phyloP scores from a whole-genome alignment of 805 yeast species.

The Starmerella vaccinii region DNA sequence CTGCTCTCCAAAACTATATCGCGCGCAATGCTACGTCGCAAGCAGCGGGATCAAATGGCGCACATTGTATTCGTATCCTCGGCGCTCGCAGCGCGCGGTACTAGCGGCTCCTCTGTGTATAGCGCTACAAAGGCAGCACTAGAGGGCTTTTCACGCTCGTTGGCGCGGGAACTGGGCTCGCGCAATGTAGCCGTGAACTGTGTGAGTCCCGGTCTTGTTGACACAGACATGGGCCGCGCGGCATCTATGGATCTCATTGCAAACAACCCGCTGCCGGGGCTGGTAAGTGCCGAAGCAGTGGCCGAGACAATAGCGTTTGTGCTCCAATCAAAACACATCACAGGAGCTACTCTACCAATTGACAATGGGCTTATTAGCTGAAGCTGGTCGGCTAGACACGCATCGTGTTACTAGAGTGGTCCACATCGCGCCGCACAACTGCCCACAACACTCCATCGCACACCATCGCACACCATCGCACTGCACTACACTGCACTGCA shows the following conservation, averaged over 20 bases:
- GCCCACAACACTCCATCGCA: too few species aligned
- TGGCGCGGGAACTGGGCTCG: conserved; percentile 51
- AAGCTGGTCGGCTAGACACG: too few species aligned
- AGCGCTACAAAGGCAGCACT: conserved; percentile 64
- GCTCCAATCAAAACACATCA: conserved; percentile 13
- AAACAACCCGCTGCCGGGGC: conserved; percentile 15
- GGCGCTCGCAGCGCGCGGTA: conserved; percentile 37
- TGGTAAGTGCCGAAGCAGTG: conserved; percentile 16
- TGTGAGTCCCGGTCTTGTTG: conserved; percentile 56
- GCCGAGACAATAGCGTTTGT: conserved; percentile 22
- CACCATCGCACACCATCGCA: too few species aligned
- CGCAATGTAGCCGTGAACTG: conserved; percentile 51
- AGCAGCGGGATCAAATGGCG: conserved; percentile 5
- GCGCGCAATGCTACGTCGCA: conserved; percentile 40
- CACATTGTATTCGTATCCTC: conserved; percentile 59
- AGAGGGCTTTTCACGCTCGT: conserved; percentile 46
- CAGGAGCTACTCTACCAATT: conserved; percentile 19
- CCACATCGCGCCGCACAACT: too few species aligned
- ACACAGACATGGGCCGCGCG: conserved; percentile 47
- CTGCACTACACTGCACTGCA: too few species aligned
- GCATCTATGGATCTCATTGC: conserved; percentile 10
- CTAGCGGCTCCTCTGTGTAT: conserved; percentile 52
- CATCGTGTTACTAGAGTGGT: too few species aligned
- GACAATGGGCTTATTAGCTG: conserved; percentile 21
- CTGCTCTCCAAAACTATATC: conserved; percentile 44